Percentiles rank a stretch among this genome's conserved stretches.
phyloP scores from a whole-genome alignment of 495 filamentous ascomycete genomes.

The Beverwykella pulmonaria region DNA sequence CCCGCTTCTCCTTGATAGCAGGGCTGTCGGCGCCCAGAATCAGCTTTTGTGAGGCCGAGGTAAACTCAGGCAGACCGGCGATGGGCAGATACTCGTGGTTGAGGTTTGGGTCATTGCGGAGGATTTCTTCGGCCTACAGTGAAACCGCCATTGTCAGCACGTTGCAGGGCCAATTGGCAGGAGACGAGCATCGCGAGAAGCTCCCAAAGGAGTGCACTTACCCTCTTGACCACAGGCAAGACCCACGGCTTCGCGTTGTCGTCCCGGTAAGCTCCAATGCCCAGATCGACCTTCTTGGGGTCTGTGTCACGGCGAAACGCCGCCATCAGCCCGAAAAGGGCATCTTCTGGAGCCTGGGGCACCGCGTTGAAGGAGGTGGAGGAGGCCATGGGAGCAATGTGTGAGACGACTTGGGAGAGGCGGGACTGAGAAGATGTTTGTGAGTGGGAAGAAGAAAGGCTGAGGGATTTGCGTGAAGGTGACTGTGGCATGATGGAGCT shows the following conservation, averaged over 20 bases:
- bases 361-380: slow-evolving; percentile 74
- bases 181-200: background rate
- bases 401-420: slow-evolving; percentile 55
- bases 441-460: background rate
- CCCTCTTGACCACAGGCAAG: slow-evolving; percentile 93
- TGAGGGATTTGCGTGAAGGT: background rate
- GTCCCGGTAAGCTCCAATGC: slow-evolving; percentile 95
- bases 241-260: slow-evolving; percentile 98
- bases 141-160: slow-evolving; percentile 16
- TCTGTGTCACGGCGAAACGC: slow-evolving; percentile 83
- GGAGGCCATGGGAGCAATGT: slow-evolving; percentile 52
- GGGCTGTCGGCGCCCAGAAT: slow-evolving; percentile 80
- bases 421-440: slow-evolving; percentile 36
- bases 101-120: slow-evolving; percentile 81
- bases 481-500: slow-evolving; percentile 24
- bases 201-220: slow-evolving; percentile 43
- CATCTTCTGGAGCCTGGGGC: slow-evolving; percentile 90
- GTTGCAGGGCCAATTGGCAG: too few species aligned
- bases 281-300: slow-evolving; percentile 90
- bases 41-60: slow-evolving; percentile 83
- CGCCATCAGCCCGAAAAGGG: slow-evolving; percentile 90
- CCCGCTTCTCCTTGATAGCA: slow-evolving; percentile 81
- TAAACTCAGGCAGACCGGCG: slow-evolving; percentile 81
- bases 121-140: slow-evolving; percentile 79
- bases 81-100: slow-evolving; percentile 99